phyloP scores from a whole-genome alignment of 768 basidiomycete species.

The Leucocoprinus leucothites region DNA sequence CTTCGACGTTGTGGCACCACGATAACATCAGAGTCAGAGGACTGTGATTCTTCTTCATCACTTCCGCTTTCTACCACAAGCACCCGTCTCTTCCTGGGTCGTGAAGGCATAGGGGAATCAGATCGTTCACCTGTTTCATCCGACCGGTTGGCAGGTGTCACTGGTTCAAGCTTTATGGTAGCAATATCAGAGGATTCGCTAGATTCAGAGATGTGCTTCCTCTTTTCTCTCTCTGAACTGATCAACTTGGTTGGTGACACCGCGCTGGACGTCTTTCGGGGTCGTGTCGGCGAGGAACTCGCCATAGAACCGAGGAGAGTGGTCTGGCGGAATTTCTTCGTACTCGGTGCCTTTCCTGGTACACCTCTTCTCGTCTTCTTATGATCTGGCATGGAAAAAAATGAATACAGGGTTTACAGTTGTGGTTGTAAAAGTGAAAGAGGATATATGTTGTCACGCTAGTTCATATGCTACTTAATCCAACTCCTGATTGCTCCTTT shows the following conservation, averaged over 20 bases:
- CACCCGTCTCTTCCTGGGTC: constrained; percentile 12
- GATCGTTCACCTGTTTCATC: constrained; percentile 14
- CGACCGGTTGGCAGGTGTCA: constrained; percentile 13
- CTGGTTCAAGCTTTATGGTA: constrained; percentile 48
- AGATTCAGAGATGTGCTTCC: constrained; percentile 13
- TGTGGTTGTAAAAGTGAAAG: not conserved
- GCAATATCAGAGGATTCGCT: constrained; percentile 42
- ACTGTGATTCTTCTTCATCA: constrained; percentile 6
- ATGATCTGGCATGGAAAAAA: not conserved
- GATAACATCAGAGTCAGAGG: not conserved
- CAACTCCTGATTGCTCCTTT: not conserved
- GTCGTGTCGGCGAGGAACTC: constrained; percentile 15
- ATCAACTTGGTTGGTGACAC: not conserved
- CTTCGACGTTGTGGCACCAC: constrained; percentile 13
- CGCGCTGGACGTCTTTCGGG: not conserved
- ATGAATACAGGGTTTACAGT: not conserved
- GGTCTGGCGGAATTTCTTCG: constrained; percentile 37
- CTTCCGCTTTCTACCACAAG: constrained; percentile 10
- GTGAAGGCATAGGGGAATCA: constrained; percentile 7
- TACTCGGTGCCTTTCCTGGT: constrained; percentile 9
- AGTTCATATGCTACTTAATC: not conserved
- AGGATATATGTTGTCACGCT: not conserved
- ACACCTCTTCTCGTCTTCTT: constrained; percentile 2
- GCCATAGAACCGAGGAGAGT: constrained; percentile 32
- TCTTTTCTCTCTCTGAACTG: constrained; percentile 6